These are phyloP conservation scores for Fraxinus sp. DNA, from an alignment of 305 asterid species.

Conservation along the genomic window DNA sequence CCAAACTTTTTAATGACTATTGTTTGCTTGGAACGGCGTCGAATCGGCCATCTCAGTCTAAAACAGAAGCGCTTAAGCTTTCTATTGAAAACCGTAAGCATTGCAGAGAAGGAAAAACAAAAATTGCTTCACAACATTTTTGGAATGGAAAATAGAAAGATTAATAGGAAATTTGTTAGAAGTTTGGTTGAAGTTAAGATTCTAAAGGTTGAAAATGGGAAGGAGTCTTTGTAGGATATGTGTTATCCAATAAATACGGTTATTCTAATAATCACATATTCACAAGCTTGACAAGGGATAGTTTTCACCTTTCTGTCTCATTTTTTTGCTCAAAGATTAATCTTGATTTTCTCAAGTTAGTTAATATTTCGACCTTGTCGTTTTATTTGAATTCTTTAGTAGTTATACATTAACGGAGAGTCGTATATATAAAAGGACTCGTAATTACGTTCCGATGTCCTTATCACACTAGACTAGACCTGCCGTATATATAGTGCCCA, in stretches of 20 bases:
- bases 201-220: constrained; percentile 24
- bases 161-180: constrained; percentile 1
- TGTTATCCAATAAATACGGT: not conserved
- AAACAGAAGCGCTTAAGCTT: constrained; percentile 58
- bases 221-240: constrained; percentile 21
- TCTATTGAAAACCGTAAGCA: constrained; percentile 54
- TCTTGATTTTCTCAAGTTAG: not conserved
- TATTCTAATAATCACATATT: not conserved
- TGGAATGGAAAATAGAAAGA: constrained; percentile 26
- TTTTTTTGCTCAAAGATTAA: not conserved
- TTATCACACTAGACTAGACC: not conserved
- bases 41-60: constrained; percentile 54
- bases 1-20: constrained; percentile 56
- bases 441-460: not conserved
- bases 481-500: not conserved
- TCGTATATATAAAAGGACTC: not conserved
- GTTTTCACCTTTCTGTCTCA: not conserved
- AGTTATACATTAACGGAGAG: not conserved
- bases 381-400: not conserved
- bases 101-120: constrained; percentile 3
- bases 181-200: constrained; percentile 29
- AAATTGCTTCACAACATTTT: not conserved
- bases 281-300: not conserved
- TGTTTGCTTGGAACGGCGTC: constrained; percentile 57
- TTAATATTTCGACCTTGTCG: not conserved